A percentile compares a stretch with the other conserved stretches of the same genome.
Conservation (phyloP, 805 yeast species). For the Ogataea allantospora region DNA sequence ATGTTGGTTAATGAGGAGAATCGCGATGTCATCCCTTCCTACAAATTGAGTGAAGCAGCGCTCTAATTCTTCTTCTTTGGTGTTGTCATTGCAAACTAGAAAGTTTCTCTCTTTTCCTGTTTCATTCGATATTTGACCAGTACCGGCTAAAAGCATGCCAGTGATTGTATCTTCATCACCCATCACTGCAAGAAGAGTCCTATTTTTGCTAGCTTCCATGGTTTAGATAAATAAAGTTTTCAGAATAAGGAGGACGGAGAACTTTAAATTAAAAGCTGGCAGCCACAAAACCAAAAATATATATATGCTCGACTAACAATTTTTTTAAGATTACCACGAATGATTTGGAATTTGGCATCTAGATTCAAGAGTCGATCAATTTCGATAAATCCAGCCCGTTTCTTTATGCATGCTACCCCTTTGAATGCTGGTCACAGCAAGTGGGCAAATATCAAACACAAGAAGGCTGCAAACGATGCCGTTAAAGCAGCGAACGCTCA, state of each 20-base stretch:
- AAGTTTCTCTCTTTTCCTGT: slow-evolving; percentile 77
- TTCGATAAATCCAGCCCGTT: background rate
- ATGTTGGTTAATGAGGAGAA: slow-evolving; percentile 89
- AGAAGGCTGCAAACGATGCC: slow-evolving; percentile 90
- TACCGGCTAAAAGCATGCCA: slow-evolving; percentile 91
- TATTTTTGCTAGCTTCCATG: slow-evolving; percentile 42
- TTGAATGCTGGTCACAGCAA: slow-evolving; percentile 82
- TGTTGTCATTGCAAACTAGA: slow-evolving; percentile 70
- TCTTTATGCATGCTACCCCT: background rate
- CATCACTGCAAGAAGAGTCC: slow-evolving; percentile 86
- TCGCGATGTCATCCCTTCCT: slow-evolving; percentile 85
- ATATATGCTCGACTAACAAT: background rate
- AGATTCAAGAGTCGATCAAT: background rate
- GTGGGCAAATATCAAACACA: slow-evolving; percentile 94
- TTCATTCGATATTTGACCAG: slow-evolving; percentile 75
- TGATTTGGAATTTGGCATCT: background rate
- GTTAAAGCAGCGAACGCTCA: slow-evolving; percentile 67
- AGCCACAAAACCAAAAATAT: slow-evolving; percentile 2
- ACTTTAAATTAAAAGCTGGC: slow-evolving; percentile 3
- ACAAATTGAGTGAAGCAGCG: slow-evolving; percentile 76
- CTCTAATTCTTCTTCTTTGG: slow-evolving; percentile 72
- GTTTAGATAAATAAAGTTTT: background rate
- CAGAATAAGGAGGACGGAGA: slow-evolving; percentile 3
- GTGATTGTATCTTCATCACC: slow-evolving; percentile 98
- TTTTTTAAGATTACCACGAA: no score